These are phyloP conservation scores for Daedalea quercina DNA, from an alignment of 768 basidiomycete genomes.

Conservation along the genomic window DNA sequence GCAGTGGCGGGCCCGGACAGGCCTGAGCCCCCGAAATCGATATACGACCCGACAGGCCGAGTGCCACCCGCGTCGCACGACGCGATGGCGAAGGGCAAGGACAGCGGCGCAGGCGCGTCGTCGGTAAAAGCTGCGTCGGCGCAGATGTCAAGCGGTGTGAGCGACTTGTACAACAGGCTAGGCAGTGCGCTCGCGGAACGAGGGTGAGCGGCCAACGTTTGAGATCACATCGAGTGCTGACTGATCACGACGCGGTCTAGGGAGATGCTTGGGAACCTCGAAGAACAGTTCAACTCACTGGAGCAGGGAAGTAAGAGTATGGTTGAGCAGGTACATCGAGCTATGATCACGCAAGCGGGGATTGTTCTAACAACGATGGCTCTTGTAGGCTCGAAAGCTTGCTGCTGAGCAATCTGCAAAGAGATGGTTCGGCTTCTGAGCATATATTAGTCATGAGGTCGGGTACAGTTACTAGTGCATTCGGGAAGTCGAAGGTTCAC, in stretches of 20 bases:
- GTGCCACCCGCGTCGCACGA: background rate
- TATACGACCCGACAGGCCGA: background rate
- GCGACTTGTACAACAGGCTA: constrained; percentile 24
- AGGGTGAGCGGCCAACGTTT: too few relatives aligned
- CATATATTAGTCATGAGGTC: too few relatives aligned
- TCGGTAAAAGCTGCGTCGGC: constrained; percentile 13
- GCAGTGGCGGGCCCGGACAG: constrained; percentile 63
- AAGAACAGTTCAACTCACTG: constrained; percentile 57
- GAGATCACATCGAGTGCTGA: too few relatives aligned
- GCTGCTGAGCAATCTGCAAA: constrained; percentile 59
- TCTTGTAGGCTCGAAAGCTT: constrained; percentile 50
- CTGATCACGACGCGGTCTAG: too few relatives aligned
- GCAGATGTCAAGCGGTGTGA: constrained; percentile 17
- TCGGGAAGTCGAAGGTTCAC: too few relatives aligned
- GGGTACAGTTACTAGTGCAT: too few relatives aligned
- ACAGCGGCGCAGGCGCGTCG: constrained; percentile 6
- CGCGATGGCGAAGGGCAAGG: constrained; percentile 1
- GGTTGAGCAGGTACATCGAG: constrained; percentile 46
- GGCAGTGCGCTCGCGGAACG: constrained; percentile 51
- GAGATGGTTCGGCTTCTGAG: constrained; percentile 57
- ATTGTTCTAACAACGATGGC: background rate
- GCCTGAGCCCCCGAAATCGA: constrained; percentile 35
- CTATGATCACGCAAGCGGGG: background rate
- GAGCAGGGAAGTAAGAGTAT: constrained; percentile 61
- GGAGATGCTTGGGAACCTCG: constrained; percentile 55